A percentile compares a stretch with the other conserved stretches of the same genome.
phyloP scores from a whole-genome alignment of 2,329 filamentous ascomycete genomes.

The Pseudogymnoascus sp. region DNA sequence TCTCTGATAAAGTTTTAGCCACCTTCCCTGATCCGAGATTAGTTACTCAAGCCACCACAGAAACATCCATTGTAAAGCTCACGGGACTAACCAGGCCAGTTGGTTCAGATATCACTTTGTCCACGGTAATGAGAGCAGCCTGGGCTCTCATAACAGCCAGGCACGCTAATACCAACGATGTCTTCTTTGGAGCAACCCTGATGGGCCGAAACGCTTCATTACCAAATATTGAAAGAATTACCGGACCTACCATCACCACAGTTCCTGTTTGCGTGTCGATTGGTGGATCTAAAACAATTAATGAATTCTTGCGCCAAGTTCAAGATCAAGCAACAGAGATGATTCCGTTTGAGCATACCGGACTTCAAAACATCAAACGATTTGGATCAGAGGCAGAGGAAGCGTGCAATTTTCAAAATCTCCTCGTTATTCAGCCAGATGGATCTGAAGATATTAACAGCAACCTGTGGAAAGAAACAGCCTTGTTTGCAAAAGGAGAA shows the following conservation, averaged over 20 bases:
- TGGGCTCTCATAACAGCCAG: slow-evolving; percentile 32
- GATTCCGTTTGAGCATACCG: slow-evolving; percentile 44
- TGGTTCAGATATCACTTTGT: slow-evolving; percentile 2
- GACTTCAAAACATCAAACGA: slow-evolving; percentile 16
- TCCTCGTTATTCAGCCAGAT: slow-evolving; percentile 19
- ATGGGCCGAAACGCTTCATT: slow-evolving; percentile 32
- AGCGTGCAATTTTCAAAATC: slow-evolving; percentile 18
- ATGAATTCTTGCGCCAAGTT: neutral
- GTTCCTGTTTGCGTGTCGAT: slow-evolving; percentile 29
- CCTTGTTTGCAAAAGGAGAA: neutral
- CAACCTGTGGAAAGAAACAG: neutral
- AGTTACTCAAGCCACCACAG: neutral
- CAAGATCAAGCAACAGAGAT: slow-evolving; percentile 33
- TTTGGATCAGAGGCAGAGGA: slow-evolving; percentile 11
- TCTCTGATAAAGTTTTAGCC: neutral
- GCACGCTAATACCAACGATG: slow-evolving; percentile 29
- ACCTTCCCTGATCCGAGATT: neutral
- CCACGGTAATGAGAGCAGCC: slow-evolving; percentile 32
- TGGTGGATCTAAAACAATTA: neutral
- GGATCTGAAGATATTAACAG: neutral
- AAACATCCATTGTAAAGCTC: neutral
- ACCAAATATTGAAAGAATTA: slow-evolving; percentile 32
- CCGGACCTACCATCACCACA: slow-evolving; percentile 36
- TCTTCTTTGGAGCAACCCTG: slow-evolving; percentile 34
- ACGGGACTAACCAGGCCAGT: neutral